A percentile compares a stretch with the other conserved stretches of the same genome.
These are phyloP conservation scores for Talaromyces sp. DNA, from an alignment of 2,329 filamentous ascomycete species.

Conservation along the genomic window DNA sequence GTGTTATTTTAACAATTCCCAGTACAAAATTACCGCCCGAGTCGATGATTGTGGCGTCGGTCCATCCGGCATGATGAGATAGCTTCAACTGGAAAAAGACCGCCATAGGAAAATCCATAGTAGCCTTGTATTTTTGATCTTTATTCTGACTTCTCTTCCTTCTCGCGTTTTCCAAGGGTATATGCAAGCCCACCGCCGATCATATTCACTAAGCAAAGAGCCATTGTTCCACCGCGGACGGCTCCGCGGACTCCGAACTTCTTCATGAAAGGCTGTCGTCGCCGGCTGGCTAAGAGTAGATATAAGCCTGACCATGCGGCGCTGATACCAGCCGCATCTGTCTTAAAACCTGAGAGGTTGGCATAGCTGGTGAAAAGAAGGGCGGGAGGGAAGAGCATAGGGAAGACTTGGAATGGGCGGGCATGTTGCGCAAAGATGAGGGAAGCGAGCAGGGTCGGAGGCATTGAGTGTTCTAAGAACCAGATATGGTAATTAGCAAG, in stretches of 20 bases:
- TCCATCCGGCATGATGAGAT: no score
- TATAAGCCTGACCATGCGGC: slow-evolving; percentile 69
- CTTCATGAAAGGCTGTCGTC: slow-evolving; percentile 52
- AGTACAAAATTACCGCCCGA: no score
- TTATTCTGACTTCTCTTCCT: slow-evolving; percentile 34
- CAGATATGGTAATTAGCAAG: neutral
- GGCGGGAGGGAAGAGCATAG: slow-evolving; percentile 68
- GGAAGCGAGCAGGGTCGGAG: slow-evolving; percentile 66
- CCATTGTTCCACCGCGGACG: slow-evolving; percentile 50
- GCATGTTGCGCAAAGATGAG: slow-evolving; percentile 67
- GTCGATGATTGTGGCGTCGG: no score
- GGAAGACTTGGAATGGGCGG: slow-evolving; percentile 66
- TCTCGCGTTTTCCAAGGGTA: slow-evolving; percentile 45
- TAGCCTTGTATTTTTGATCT: neutral
- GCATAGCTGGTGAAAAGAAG: slow-evolving; percentile 68
- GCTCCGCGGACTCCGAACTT: slow-evolving; percentile 50
- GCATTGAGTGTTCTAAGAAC: slow-evolving; percentile 62
- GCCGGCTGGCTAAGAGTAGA: slow-evolving; percentile 62
- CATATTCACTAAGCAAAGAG: slow-evolving; percentile 49
- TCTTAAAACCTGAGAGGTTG: slow-evolving; percentile 64
- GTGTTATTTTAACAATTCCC: no score
- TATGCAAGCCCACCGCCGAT: slow-evolving; percentile 51
- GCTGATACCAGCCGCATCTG: slow-evolving; percentile 65
- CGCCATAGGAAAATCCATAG: neutral
- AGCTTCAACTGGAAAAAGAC: neutral